phyloP scores from a whole-genome alignment of 495 filamentous ascomycete species.

The Chaetomium fimeti region DNA sequence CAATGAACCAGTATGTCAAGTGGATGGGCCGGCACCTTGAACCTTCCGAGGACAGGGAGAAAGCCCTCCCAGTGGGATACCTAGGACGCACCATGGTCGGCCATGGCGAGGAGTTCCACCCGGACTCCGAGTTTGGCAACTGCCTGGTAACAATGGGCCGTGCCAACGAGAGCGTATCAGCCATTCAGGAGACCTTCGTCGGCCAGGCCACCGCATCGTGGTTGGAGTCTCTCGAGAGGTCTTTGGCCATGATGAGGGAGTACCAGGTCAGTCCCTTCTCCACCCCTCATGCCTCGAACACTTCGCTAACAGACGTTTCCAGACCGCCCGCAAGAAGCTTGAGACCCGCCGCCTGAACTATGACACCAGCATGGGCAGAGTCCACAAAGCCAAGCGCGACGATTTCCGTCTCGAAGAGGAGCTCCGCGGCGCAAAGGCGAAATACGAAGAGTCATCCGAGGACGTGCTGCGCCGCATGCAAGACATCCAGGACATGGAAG shows the following conservation, averaged over 20 bases:
- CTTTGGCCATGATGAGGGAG: conserved; percentile 93
- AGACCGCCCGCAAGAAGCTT: conserved; percentile 91
- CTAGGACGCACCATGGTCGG: conserved; percentile 83
- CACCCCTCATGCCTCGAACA: background rate
- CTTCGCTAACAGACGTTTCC: background rate
- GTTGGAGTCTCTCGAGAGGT: conserved; percentile 89
- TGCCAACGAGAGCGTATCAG: conserved; percentile 83
- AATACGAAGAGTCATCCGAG: conserved; percentile 94
- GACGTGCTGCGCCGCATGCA: conserved; percentile 93
- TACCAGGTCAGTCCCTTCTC: conserved; percentile 62
- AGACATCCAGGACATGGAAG: conserved; percentile 91
- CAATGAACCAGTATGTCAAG: conserved; percentile 87
- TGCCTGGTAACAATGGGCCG: conserved; percentile 79
- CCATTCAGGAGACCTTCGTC: conserved; percentile 83
- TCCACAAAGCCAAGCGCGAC: conserved; percentile 90
- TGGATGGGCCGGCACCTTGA: conserved; percentile 84
- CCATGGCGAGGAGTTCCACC: conserved; percentile 93
- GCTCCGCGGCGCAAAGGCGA: conserved; percentile 83
- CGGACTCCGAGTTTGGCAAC: conserved; percentile 88
- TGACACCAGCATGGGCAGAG: conserved; percentile 85
- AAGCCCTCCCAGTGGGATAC: conserved; percentile 74
- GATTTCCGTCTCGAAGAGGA: conserved; percentile 94
- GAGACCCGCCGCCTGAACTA: conserved; percentile 88
- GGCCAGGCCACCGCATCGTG: conserved; percentile 79
- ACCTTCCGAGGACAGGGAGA: conserved; percentile 76